These are phyloP conservation scores for Trichoderma gracile DNA, from an alignment of 2,329 filamentous ascomycete genomes.

Conservation along the genomic window DNA sequence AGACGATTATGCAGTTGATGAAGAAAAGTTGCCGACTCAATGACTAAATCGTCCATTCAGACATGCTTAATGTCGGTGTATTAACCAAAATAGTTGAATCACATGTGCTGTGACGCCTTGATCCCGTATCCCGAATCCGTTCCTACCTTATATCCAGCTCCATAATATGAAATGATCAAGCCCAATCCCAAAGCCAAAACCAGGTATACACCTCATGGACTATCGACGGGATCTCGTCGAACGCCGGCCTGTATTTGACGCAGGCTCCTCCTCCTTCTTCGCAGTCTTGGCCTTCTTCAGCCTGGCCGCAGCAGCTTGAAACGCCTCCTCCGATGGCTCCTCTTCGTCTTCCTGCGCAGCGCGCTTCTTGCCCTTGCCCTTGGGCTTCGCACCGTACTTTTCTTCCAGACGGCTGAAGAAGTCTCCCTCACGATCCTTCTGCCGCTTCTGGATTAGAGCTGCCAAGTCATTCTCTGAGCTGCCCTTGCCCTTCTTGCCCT, in stretches of 20 bases:
- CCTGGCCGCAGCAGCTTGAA: conserved; percentile 57
- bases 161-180: background rate
- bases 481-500: conserved; percentile 47
- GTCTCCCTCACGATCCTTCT: conserved; percentile 59
- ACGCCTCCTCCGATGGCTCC: conserved; percentile 62
- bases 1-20: no score
- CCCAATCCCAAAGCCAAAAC: background rate
- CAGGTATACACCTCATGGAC: background rate
- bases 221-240: conserved; percentile 23
- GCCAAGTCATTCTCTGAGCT: conserved; percentile 59
- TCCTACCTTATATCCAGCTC: background rate
- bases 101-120: conserved; percentile 6
- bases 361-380: conserved; percentile 56
- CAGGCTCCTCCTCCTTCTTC: background rate
- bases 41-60: background rate
- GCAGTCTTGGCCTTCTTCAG: conserved; percentile 38
- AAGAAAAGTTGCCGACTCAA: no score
- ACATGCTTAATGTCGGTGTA: background rate
- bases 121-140: background rate
- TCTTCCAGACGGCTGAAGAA: conserved; percentile 76
- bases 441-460: conserved; percentile 73
- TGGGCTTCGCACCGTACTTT: conserved; percentile 64
- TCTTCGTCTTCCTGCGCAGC: conserved; percentile 59
- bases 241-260: conserved; percentile 3
- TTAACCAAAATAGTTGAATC: background rate